Evolutionary conservation across 352 stramenopile species (phyloP).

Genomic region (Globisporangium nodosum): DNA sequence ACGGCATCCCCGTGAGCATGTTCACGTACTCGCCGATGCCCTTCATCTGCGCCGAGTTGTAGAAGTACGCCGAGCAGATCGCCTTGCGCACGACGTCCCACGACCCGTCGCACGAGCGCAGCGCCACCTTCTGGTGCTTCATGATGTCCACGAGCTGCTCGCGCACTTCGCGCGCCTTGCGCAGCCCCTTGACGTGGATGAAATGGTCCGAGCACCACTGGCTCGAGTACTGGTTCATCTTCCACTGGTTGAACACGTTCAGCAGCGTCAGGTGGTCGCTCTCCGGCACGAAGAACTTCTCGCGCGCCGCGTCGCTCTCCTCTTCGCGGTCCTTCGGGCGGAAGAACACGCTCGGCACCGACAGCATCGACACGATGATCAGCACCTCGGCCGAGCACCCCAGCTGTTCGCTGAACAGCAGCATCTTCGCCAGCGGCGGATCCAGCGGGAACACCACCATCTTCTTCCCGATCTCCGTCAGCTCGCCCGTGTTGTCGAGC

Average conservation of each 20-base stretch:
- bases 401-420: constrained; percentile 93
- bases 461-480: constrained; percentile 94
- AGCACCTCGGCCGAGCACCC: constrained; percentile 94
- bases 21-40: constrained; percentile 99
- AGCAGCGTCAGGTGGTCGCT: constrained; percentile 96
- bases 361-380: constrained; percentile 97
- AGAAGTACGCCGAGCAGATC: constrained; percentile 99
- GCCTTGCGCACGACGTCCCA: constrained; percentile 98
- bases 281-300: constrained; percentile 99
- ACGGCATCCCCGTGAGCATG: constrained; percentile 98
- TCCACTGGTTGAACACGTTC: constrained; percentile 95
- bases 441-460: constrained; percentile 99
- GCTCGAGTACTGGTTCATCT: constrained; percentile 93
- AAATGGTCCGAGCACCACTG: constrained; percentile 96
- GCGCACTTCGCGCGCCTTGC: constrained; percentile 89
- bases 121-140: constrained; percentile 94
- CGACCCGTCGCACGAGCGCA: constrained; percentile 84
- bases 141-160: constrained; percentile 98
- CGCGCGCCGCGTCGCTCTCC: constrained; percentile 95
- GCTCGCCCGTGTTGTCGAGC: constrained; percentile 95
- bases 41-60: constrained; percentile 99
- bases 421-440: constrained; percentile 93
- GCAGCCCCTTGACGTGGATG: constrained; percentile 95
- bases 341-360: constrained; percentile 96
- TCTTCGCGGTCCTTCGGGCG: constrained; percentile 95